Evolutionary conservation across 768 basidiomycete genomes (phyloP).

Genomic region (Suillus paluster): DNA sequence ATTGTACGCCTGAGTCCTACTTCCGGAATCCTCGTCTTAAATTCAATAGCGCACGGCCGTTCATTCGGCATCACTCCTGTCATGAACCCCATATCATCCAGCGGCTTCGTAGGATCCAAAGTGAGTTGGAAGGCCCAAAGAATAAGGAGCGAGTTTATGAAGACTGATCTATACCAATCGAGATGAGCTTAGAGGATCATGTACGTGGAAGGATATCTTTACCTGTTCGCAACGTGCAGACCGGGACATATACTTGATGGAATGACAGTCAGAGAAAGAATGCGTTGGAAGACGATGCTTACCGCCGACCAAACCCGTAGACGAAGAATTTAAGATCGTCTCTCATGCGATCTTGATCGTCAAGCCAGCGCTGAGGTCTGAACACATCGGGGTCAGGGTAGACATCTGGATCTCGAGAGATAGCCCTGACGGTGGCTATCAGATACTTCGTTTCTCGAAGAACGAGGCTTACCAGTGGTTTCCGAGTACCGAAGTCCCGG

Average conservation of each 20-base stretch:
- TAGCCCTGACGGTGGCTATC: background rate
- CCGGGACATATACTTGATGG: slow-evolving; percentile 58
- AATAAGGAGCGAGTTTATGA: slow-evolving; percentile 63
- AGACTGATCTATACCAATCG: slow-evolving; percentile 53
- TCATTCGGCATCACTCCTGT: slow-evolving; percentile 67
- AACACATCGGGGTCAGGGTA: background rate
- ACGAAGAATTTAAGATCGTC: too few species aligned
- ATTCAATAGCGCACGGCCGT: slow-evolving; percentile 56
- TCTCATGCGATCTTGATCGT: too few species aligned
- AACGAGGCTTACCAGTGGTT: slow-evolving; percentile 18
- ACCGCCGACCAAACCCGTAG: background rate
- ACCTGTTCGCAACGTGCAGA: slow-evolving; percentile 42
- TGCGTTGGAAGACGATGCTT: background rate
- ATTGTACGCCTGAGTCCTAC: background rate
- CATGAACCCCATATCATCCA: slow-evolving; percentile 64
- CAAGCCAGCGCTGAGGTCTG: too few species aligned
- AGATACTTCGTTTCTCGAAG: background rate
- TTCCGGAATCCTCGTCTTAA: slow-evolving; percentile 48
- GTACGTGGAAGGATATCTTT: background rate
- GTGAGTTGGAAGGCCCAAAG: slow-evolving; percentile 64
- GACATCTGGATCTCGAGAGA: background rate
- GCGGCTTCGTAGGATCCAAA: slow-evolving; percentile 50
- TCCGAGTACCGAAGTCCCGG: slow-evolving; percentile 22
- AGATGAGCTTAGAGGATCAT: background rate
- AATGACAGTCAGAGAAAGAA: background rate